These are phyloP conservation scores for Mallotus nudiflorus DNA, from an alignment of 345 rosid species.

Conservation along the genomic window DNA sequence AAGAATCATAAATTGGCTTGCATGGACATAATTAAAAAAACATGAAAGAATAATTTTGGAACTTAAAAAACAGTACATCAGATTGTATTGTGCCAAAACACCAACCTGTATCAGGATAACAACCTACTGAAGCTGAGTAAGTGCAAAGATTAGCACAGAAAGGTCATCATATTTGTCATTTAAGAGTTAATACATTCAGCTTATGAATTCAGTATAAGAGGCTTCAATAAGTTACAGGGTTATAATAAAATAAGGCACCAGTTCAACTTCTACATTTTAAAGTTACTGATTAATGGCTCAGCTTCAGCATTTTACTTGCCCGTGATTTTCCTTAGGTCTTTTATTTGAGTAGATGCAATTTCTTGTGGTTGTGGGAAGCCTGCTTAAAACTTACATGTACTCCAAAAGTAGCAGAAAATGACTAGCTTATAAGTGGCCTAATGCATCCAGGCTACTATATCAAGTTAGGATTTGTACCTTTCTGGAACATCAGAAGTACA, in stretches of 20 bases:
- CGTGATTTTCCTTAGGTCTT: not conserved
- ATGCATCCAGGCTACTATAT: not conserved
- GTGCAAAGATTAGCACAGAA: not conserved
- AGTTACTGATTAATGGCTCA: not conserved
- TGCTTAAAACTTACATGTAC: not conserved
- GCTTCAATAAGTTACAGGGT: not conserved
- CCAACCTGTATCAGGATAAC: not conserved
- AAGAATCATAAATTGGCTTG: not conserved
- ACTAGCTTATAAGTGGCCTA: not conserved
- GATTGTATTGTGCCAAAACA: not conserved
- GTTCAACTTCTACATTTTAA: not conserved
- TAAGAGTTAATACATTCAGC: not conserved
- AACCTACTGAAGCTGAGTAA: not conserved
- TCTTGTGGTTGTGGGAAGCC: not conserved
- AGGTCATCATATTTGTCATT: not conserved
- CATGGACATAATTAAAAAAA: not conserved
- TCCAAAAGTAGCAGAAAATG: conserved; percentile 1
- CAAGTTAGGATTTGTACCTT: conserved; percentile 44
- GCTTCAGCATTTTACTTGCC: not conserved
- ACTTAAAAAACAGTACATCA: not conserved
- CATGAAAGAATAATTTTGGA: not conserved
- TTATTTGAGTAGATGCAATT: not conserved
- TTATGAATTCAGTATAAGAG: not conserved
- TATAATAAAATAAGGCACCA: not conserved
- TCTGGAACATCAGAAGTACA: conserved; percentile 54